Evolutionary conservation across 352 stramenopile genomes (phyloP).

Genomic region (Globisporangium splendens): DNA sequence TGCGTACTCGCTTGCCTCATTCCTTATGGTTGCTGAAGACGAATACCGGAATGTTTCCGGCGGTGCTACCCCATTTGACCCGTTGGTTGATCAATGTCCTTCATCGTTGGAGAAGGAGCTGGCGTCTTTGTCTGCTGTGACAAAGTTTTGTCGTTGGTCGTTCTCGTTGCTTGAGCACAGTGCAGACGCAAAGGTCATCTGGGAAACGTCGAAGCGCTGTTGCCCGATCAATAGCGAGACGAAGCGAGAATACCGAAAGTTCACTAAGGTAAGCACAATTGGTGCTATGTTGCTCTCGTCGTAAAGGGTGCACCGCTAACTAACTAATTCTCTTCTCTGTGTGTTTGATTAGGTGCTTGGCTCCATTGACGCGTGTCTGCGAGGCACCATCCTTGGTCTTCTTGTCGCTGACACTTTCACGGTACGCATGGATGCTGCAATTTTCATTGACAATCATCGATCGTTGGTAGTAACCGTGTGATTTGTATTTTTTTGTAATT

Average conservation of each 20-base stretch:
- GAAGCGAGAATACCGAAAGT: slow-evolving; percentile 85
- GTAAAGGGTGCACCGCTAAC: background rate
- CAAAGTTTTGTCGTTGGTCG: slow-evolving; percentile 86
- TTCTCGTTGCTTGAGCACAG: slow-evolving; percentile 84
- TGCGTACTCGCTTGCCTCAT: slow-evolving; percentile 76
- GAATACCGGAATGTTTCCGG: slow-evolving; percentile 29
- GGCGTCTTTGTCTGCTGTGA: slow-evolving; percentile 63
- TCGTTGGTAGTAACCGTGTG: background rate
- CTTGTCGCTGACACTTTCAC: slow-evolving; percentile 85
- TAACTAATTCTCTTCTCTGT: slow-evolving; percentile 4
- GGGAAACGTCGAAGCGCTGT: slow-evolving; percentile 83
- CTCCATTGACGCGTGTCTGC: slow-evolving; percentile 80
- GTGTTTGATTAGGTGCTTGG: slow-evolving; percentile 52
- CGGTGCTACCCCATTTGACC: slow-evolving; percentile 35
- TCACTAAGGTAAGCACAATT: slow-evolving; percentile 64
- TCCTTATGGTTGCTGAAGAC: slow-evolving; percentile 65
- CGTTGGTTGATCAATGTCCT: slow-evolving; percentile 52
- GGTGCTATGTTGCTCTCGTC: background rate
- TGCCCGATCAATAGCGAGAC: slow-evolving; percentile 83
- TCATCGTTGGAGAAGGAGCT: slow-evolving; percentile 80
- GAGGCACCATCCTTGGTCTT: slow-evolving; percentile 77
- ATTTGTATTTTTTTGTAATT: background rate
- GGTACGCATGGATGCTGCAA: slow-evolving; percentile 3
- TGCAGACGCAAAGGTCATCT: slow-evolving; percentile 85
- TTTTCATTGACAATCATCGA: background rate